Conservation (phyloP, 345 rosid genomes). For the Toxicodendron radicans region DNA sequence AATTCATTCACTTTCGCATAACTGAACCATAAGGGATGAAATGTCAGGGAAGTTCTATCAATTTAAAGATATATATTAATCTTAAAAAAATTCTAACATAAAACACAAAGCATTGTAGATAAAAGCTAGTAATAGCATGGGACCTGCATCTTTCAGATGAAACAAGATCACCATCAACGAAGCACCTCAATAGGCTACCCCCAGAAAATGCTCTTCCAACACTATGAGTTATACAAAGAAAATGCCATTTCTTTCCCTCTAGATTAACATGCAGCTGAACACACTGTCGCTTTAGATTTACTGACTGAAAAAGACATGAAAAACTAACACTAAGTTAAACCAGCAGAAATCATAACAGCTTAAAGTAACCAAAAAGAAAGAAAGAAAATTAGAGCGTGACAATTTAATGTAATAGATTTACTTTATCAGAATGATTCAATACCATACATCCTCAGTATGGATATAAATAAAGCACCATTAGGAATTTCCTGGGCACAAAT, state of each 20-base stretch:
- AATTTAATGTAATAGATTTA: neutral
- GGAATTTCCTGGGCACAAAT: slow-evolving; percentile 15
- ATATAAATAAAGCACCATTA: slow-evolving; percentile 8
- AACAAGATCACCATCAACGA: slow-evolving; percentile 76
- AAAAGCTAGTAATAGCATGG: too few relatives aligned
- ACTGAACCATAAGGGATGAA: slow-evolving; percentile 47
- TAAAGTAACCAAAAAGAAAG: neutral
- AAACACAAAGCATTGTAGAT: slow-evolving; percentile 1
- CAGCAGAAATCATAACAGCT: slow-evolving; percentile 8
- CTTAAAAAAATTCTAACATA: neutral
- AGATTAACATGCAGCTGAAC: slow-evolving; percentile 60
- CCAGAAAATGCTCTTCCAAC: slow-evolving; percentile 97
- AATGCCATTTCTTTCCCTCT: slow-evolving; percentile 81
- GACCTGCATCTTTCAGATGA: slow-evolving; percentile 99
- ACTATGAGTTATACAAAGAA: slow-evolving; percentile 83
- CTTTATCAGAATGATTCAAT: neutral
- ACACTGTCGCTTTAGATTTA: slow-evolving; percentile 70
- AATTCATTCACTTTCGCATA: slow-evolving; percentile 86
- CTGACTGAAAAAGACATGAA: slow-evolving; percentile 56
- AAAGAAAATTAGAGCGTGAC: neutral
- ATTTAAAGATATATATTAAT: slow-evolving; percentile 4
- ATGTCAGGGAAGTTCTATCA: slow-evolving; percentile 16
- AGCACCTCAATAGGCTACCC: slow-evolving; percentile 86
- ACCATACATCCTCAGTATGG: neutral
- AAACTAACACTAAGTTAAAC: slow-evolving; percentile 11